phyloP scores from a whole-genome alignment of 1,284 basidiomycete species.

The Cryptococcus wingfieldii region DNA sequence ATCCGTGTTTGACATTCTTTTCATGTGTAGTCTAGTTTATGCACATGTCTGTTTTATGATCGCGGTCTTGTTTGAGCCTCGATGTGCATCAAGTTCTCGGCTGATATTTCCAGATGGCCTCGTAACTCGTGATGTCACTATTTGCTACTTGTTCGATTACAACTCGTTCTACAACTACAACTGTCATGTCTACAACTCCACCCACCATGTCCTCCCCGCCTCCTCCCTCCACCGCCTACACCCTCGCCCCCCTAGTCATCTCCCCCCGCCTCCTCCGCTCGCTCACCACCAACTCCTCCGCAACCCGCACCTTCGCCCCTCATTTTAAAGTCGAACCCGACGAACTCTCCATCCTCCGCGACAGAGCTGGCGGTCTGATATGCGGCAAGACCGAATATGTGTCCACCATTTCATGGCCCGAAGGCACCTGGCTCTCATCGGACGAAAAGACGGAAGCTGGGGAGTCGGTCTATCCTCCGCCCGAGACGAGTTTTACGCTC shows the following conservation, averaged over 20 bases:
- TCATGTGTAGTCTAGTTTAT: not conserved
- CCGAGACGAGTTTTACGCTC: not conserved
- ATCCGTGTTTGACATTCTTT: slow-evolving; percentile 33
- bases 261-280: not conserved
- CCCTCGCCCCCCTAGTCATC: not conserved
- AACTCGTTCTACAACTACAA: too few relatives aligned
- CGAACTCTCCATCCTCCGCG: not conserved
- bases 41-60: not conserved
- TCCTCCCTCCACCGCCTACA: not conserved
- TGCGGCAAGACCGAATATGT: not conserved
- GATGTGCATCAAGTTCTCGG: too few relatives aligned
- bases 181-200: not conserved
- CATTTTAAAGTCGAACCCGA: not conserved
- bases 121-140: too few relatives aligned
- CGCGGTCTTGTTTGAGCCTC: not conserved
- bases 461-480: not conserved
- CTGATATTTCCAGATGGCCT: too few relatives aligned
- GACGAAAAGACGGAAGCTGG: not conserved
- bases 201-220: not conserved
- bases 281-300: not conserved
- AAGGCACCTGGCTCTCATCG: not conserved
- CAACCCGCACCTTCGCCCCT: not conserved
- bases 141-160: too few relatives aligned
- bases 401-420: not conserved
- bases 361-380: not conserved